Evolutionary conservation across 371 early-diverging fungal genomes (phyloP), one percentile per base, ranked within the genome.

Genomic region (Capillidium heterosporum): DNA sequence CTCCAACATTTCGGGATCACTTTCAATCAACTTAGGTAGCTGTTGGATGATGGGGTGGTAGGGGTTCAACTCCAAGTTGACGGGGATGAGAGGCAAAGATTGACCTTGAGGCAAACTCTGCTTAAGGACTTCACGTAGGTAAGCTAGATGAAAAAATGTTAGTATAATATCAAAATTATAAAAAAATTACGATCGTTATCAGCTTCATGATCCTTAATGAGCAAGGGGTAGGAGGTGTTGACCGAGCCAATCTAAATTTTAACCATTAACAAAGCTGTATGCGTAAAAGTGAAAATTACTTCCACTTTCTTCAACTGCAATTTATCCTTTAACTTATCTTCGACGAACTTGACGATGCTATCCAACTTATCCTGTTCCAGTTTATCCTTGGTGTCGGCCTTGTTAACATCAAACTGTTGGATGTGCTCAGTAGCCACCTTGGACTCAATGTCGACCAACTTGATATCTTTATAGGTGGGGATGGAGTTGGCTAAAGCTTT

Each of bases 401-500:
- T 51, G 39, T 26, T 41, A 21, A 35, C 32, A 28, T n/a, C 11
- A n/a, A 42, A n/a, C 1, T n/a, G 29, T n/a, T 58, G 61, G 7
- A 59, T 60, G 11, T 46, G 49, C 10, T 57, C 62, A 13, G 61
- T 56, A 29, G 65, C 57, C 26, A 65, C 68, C 19, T 66, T 61
- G 15, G 69, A 68, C 47, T 70, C 70, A n/a, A 60, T 57, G 8
- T 64, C 71, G 26, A 92, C 81, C 40, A 99, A 68, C 48, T 78
- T 74, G 54, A 83, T 68, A 56, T 84, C 87, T 23, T 87, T 75
- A 65, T 79, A 91, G 56, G 80, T 74, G 23, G 67, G 71, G 21
- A 95, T 61, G 27, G 74, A 75, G 55, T 77, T 80, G 57, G 90
- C 75, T 55, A 95, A 82, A 67, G 91, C 91, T 66, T 97, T 95